These are phyloP conservation scores for Acacia confusa DNA, from an alignment of 306 rosid genomes.

Conservation along the genomic window DNA sequence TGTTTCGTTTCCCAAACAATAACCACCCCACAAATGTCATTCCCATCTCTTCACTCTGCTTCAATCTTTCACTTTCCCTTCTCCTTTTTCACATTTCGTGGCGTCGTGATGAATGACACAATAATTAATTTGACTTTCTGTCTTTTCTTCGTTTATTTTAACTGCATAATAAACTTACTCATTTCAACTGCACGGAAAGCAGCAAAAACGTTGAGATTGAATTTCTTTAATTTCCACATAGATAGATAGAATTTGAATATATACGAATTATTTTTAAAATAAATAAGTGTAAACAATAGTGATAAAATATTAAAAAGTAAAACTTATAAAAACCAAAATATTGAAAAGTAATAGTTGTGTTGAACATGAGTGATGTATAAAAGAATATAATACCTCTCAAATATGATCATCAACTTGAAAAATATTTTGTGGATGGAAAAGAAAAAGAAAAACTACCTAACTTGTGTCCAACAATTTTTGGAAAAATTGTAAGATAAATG, in stretches of 20 bases:
- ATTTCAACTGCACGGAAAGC: not conserved
- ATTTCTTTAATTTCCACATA: no score
- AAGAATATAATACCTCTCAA: no score
- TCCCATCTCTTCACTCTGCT: conserved; percentile 31
- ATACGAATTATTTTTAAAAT: not conserved
- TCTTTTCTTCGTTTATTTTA: not conserved
- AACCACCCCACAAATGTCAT: conserved; percentile 30
- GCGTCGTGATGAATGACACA: not conserved
- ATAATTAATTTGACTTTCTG: not conserved
- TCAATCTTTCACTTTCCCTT: not conserved
- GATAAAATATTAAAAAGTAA: no score
- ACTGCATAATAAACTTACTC: not conserved
- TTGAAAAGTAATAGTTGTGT: not conserved
- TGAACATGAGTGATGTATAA: not conserved
- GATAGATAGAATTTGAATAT: no score
- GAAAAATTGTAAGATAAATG: no score
- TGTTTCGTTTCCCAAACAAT: conserved; percentile 42
- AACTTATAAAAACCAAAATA: no score
- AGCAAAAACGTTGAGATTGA: no score
- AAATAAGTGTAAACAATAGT: not conserved
- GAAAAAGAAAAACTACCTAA: no score
- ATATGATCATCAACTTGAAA: no score
- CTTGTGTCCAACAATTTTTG: no score
- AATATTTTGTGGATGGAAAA: no score
- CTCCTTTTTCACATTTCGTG: not conserved